A percentile compares a stretch with the other conserved stretches of the same genome.
Evolutionary conservation across 2,329 filamentous ascomycete genomes (phyloP).

Genomic region (Aspergillus sp.): DNA sequence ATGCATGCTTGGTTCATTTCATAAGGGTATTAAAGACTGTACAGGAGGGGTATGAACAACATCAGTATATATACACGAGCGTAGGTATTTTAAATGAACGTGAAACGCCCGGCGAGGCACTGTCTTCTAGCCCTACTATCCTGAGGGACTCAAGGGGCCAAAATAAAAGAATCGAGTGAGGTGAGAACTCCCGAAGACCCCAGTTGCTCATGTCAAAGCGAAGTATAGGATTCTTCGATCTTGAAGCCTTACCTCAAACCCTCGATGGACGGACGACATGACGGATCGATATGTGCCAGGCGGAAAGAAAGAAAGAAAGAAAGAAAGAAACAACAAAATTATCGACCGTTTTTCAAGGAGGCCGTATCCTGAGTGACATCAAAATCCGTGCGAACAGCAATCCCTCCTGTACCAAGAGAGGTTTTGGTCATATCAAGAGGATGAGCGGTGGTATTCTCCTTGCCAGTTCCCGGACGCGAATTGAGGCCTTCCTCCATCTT

Average conservation of each 20-base stretch:
- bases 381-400: slow-evolving; percentile 26
- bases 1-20: background rate
- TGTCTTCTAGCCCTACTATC: too few species aligned
- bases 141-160: too few species aligned
- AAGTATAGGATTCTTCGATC: too few species aligned
- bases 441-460: slow-evolving; percentile 6
- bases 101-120: background rate
- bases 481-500: slow-evolving; percentile 20
- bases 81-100: background rate
- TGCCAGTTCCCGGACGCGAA: slow-evolving; percentile 4
- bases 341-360: slow-evolving; percentile 6
- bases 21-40: background rate
- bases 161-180: too few species aligned
- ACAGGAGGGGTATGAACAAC: background rate
- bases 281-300: background rate
- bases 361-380: slow-evolving; percentile 17
- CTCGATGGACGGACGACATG: too few species aligned
- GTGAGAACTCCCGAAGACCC: too few species aligned
- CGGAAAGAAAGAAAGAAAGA: background rate
- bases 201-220: too few species aligned
- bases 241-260: too few species aligned
- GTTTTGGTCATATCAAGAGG: slow-evolving; percentile 8
- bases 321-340: slow-evolving; percentile 5
- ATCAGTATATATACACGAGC: background rate
- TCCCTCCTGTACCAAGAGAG: slow-evolving; percentile 13